Evolutionary conservation across 2,329 filamentous ascomycete species (phyloP), one percentile per base, ranked within the genome.

Genomic region (Fusarium citri): DNA sequence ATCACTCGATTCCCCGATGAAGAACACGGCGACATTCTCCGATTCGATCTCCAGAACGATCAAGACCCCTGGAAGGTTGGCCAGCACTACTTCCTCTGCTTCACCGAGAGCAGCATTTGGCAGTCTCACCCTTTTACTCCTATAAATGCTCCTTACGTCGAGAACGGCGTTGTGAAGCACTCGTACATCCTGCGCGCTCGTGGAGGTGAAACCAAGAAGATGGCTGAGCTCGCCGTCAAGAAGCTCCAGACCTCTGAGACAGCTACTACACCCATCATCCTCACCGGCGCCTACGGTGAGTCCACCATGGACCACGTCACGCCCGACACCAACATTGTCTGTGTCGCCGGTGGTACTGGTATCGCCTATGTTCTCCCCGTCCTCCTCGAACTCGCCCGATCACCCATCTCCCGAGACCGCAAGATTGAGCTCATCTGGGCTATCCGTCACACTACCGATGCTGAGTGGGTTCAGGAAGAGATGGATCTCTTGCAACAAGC

Each of bases 91-190:
- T 93, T 88, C 72, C 81, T 93, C 18, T 91, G 86, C 76, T 93
- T 93, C 72, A 83, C 88, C 0, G 85, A 89, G 64, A 81, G 88
- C 31, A 90, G 85, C 71, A 85, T 93, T 71, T 92, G 90, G 89
- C 90, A 93, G 77, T 89, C 88, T 0, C 91, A 93, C 72, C 91
- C 91, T 0, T 91, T 93, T 74, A 92, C 90, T 0, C 88, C 89
- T 0, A 80, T 89, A 11, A 89, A 85, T 56, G 76, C 86, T 0
- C 89, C 88, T 0, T 71, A 79, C 9, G 76, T 81, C 0, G 73
- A 77, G 22, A 76, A 80, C 55, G 78, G 83, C 1, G 68, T 75
- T 4, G 82, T 86, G 12, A 78, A 80, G 41, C 87, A 89, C 68
- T 83, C 85, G 18, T 89, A 89, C 70, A 82, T 89, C 50, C 80